Percentiles rank a stretch among this genome's conserved stretches.
phyloP scores from a whole-genome alignment of 2,329 filamentous ascomycete species.

The Dothideomycetidae sp. region DNA sequence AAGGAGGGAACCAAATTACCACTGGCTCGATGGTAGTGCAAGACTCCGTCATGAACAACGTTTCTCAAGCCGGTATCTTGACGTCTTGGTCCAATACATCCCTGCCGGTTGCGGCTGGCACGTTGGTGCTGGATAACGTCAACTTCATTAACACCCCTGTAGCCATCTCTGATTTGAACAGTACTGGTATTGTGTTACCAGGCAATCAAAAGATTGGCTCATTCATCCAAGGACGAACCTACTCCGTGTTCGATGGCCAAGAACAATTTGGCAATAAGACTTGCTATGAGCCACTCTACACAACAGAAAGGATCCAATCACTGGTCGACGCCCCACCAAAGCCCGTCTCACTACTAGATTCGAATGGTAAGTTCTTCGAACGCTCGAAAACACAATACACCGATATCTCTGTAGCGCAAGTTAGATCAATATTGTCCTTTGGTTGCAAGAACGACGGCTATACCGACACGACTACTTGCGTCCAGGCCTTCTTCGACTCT shows the following conservation, averaged over 20 bases:
- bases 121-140: conserved; percentile 65
- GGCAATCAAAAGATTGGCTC: conserved; percentile 52
- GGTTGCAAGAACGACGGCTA: conserved; percentile 65
- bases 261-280: conserved; percentile 17
- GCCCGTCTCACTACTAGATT: conserved; percentile 9
- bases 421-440: conserved; percentile 43
- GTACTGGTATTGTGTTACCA: conserved; percentile 42
- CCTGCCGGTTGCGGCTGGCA: conserved; percentile 52
- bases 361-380: conserved; percentile 16
- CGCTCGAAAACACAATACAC: conserved; percentile 26
- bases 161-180: conserved; percentile 44
- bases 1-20: conserved; percentile 37
- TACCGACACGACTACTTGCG: conserved; percentile 70
- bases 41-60: conserved; percentile 57
- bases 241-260: conserved; percentile 32
- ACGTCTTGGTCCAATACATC: conserved; percentile 48
- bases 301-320: conserved; percentile 14
- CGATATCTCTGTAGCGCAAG: conserved; percentile 41
- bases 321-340: conserved; percentile 12
- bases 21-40: conserved; percentile 62
- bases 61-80: conserved; percentile 46
- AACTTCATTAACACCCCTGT: conserved; percentile 52
- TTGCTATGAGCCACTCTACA: conserved; percentile 19
- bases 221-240: conserved; percentile 61
- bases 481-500: conserved; percentile 58